Evolutionary conservation across 2,329 filamentous ascomycete species (phyloP), one percentile per base, ranked within the genome.

Genomic region (Neopestalotiopsis rosae): DNA sequence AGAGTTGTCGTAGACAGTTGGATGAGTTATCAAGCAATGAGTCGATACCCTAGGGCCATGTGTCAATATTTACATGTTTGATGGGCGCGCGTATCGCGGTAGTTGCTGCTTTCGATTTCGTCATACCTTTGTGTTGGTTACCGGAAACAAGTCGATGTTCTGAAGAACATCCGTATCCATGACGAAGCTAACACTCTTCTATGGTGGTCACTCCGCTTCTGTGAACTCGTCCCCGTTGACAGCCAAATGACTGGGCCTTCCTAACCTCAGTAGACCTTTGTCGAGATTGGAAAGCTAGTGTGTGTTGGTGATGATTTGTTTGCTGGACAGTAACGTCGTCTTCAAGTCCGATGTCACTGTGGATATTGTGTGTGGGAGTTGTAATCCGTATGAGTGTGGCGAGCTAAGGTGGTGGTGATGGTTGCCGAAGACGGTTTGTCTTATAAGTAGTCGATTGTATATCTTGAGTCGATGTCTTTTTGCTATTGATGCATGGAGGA

Each of bases 131-230:
- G 72, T 76, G 74, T 76, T 76, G 69, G 76, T 70, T 71, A 76
- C 71, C 71, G 75, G 74, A 72, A 76, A 77, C 70, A 76, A 74
- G 74, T 77, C 77, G 70, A 78, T 79, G 75, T 78, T 77, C 74
- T 78, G 76, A 72, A 78, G 77, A 73, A 77, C 76, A 77, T 76
- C 72, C 74, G 75, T 72, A 75, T 77, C 76, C 76, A 79, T 79
- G 76, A 77, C 77, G 76, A 78, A 71, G 52, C 49, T 67, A 20
- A 45, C 20, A 34, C 13, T 40, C 30, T 24, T 24, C 20, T 12
- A 24, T 62, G 20, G 59, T 17, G 20, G 14, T 38, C 34, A 17
- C 61, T 64, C 24, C 20, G 38, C 61, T 64, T 64, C 61, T 24
- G 24, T 64, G n/a, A 17, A 38, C 24, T 40, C 13, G 14, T 64